phyloP scores from a whole-genome alignment of 768 basidiomycete genomes.

The Leucosporidium creatinivorum region DNA sequence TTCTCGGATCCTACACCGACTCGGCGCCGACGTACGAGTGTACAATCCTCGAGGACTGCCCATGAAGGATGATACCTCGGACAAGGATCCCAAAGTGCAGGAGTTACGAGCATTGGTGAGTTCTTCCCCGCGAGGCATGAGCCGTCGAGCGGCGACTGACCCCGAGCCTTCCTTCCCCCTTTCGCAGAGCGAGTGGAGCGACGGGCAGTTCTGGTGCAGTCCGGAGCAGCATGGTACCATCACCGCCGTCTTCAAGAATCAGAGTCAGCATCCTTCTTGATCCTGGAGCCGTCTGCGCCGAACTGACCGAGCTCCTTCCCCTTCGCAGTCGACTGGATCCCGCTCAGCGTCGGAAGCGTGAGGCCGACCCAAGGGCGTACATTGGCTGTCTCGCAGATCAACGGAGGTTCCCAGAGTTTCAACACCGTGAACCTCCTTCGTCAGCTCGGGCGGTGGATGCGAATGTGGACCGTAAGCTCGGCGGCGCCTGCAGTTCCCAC shows the following conservation, averaged over 20 bases:
- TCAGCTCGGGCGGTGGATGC: constrained; percentile 42
- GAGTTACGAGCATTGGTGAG: constrained; percentile 32
- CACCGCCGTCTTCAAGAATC: constrained; percentile 43
- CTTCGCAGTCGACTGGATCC: constrained; percentile 42
- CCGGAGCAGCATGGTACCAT: constrained; percentile 42
- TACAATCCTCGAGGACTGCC: constrained; percentile 39
- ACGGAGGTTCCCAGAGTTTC: constrained; percentile 38
- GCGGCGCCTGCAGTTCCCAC: too few relatives aligned
- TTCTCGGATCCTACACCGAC: constrained; percentile 36
- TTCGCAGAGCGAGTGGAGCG: constrained; percentile 33
- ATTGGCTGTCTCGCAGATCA: constrained; percentile 41
- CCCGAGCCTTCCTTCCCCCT: neutral
- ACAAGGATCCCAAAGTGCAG: constrained; percentile 37
- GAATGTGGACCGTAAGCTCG: constrained; percentile 37
- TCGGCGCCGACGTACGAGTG: constrained; percentile 40
- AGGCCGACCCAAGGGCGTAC: constrained; percentile 42
- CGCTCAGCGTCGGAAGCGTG: constrained; percentile 40
- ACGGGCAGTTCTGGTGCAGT: constrained; percentile 37
- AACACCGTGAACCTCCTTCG: constrained; percentile 42
- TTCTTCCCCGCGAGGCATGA: constrained; percentile 8
- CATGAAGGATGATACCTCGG: constrained; percentile 33
- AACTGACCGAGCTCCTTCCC: accelerated
- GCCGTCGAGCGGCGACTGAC: constrained; percentile 12
- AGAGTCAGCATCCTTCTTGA: constrained; percentile 32
- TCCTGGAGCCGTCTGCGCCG: neutral